Evolutionary conservation across 148 eudicot species (phyloP).

Genomic region (Camellia granthamiana): DNA sequence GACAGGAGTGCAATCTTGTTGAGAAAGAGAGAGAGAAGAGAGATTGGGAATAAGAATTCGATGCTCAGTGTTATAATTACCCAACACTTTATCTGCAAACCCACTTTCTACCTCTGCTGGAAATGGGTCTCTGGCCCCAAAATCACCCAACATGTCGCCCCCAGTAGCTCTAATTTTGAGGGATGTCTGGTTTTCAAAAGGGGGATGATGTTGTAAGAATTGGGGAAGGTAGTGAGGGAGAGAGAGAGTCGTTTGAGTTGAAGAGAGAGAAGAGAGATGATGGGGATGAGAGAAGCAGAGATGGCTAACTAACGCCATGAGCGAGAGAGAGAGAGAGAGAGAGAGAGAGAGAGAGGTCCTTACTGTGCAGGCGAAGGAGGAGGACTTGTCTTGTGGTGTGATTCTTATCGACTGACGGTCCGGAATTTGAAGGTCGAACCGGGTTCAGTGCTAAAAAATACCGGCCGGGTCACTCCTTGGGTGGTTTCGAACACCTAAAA

Average conservation of each 20-base stretch:
- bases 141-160: constrained; percentile 61
- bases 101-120: constrained; percentile 78
- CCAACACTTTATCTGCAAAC: constrained; percentile 72
- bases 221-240: not conserved
- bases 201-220: not conserved
- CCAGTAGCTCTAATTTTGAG: constrained; percentile 22
- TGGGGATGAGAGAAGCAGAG: constrained; percentile 22
- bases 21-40: constrained; percentile 61
- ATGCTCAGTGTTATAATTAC: constrained; percentile 61
- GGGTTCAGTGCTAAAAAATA: not conserved
- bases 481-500: no score
- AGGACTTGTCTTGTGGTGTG: not conserved
- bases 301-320: constrained; percentile 28
- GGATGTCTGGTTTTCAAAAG: not conserved
- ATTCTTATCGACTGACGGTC: not conserved
- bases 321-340: constrained; percentile 8
- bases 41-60: constrained; percentile 72
- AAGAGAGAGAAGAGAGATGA: constrained; percentile 5
- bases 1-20: constrained; percentile 39
- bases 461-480: no score
- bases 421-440: not conserved
- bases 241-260: not conserved
- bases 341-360: not conserved
- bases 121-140: constrained; percentile 87
- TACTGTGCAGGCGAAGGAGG: not conserved